A percentile compares a stretch with the other conserved stretches of the same genome.
Conservation (phyloP, 192 early-diverging fungal genomes). For the Umbelopsis ramanniana region DNA sequence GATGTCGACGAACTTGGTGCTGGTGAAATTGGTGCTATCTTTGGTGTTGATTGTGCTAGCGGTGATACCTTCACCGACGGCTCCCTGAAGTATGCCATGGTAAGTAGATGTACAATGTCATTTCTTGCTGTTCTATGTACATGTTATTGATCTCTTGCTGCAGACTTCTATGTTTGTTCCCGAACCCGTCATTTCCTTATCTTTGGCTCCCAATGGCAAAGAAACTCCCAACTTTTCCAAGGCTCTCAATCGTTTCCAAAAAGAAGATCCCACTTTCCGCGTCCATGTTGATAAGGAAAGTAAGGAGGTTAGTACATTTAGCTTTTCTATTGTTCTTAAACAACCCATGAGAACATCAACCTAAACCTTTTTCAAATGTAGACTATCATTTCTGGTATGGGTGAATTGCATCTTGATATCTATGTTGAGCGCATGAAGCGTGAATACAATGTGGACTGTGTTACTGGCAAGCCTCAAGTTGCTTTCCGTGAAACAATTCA, state of each 20-base stretch:
- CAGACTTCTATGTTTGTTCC: conserved; percentile 97
- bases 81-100: conserved; percentile 79
- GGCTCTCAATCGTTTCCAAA: conserved; percentile 80
- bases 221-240: conserved; percentile 72
- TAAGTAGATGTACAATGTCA: conserved; percentile 26
- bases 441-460: conserved; percentile 95
- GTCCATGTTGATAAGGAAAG: conserved; percentile 78
- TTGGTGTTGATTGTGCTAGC: conserved; percentile 95
- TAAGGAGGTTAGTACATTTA: conserved; percentile 55
- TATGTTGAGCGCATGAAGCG: conserved; percentile 99
- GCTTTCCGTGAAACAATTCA: conserved; percentile 96
- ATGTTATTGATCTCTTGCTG: neutral
- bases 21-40: conserved; percentile 98
- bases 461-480: conserved; percentile 96
- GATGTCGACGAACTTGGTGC: conserved; percentile 91
- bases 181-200: conserved; percentile 94
- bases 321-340: neutral
- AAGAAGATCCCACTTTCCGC: conserved; percentile 86
- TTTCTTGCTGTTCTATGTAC: neutral
- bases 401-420: conserved; percentile 86
- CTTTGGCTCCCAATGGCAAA: conserved; percentile 90
- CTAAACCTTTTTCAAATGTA: neutral
- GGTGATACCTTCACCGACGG: conserved; percentile 99
- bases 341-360: neutral
- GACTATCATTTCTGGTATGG: conserved; percentile 90